These are phyloP conservation scores for Oropetium thomaeum DNA, from an alignment of 176 grass and related monocot species.

Conservation along the genomic window DNA sequence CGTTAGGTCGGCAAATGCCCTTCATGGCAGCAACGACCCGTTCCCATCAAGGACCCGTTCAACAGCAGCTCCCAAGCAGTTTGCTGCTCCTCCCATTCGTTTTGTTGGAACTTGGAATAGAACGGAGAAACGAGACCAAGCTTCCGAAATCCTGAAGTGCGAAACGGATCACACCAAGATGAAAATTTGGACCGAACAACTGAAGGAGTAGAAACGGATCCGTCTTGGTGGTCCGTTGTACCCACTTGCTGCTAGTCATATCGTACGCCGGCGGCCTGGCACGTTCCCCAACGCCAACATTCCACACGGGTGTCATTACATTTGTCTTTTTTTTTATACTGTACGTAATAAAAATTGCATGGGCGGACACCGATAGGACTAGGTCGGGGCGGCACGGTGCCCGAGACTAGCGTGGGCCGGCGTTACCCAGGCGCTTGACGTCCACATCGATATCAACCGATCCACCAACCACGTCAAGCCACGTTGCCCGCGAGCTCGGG, in stretches of 20 bases:
- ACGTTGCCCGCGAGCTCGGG: not conserved
- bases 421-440: not conserved
- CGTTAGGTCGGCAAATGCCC: not conserved
- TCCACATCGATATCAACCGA: not conserved
- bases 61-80: not conserved
- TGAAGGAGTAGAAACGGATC: constrained; percentile 17
- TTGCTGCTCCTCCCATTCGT: not conserved
- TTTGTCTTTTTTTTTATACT: no score
- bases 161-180: constrained; percentile 21
- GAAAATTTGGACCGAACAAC: constrained; percentile 20
- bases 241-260: constrained; percentile 2
- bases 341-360: no score
- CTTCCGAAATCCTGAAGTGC: not conserved
- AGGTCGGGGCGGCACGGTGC: constrained; percentile 6
- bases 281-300: not conserved
- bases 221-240: not conserved
- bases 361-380: not conserved
- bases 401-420: not conserved
- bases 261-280: not conserved
- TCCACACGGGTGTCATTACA: not conserved
- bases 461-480: constrained; percentile 3
- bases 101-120: no score
- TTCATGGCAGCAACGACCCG: not conserved
- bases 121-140: not conserved
- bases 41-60: not conserved